Conservation (phyloP, 2,329 filamentous ascomycete species). For the Alternaria sp. region DNA sequence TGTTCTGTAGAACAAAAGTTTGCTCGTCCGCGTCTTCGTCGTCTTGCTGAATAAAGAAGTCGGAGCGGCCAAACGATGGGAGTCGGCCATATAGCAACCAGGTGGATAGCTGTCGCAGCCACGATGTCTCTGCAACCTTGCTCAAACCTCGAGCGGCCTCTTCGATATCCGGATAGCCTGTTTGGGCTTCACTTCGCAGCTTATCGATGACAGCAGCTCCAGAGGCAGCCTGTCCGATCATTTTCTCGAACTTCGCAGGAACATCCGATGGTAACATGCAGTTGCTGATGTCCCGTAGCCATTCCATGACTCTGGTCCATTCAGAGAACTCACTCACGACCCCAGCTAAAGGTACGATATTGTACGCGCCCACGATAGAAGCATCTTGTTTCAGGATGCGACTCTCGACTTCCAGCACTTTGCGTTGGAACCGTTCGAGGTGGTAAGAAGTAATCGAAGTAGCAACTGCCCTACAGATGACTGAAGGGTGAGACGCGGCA, state of each 20-base stretch:
- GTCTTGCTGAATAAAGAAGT: constrained; percentile 78
- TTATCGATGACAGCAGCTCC: constrained; percentile 81
- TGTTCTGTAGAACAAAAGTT: constrained; percentile 43
- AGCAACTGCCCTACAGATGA: constrained; percentile 87
- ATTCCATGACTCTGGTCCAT: constrained; percentile 85
- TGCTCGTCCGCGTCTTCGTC: constrained; percentile 46
- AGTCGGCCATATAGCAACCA: constrained; percentile 92
- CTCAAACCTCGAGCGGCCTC: constrained; percentile 76
- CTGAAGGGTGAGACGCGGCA: constrained; percentile 75
- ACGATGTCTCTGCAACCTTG: constrained; percentile 83
- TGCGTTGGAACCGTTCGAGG: constrained; percentile 80
- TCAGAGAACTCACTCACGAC: constrained; percentile 85
- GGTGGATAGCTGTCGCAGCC: constrained; percentile 87
- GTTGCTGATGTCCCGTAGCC: constrained; percentile 78
- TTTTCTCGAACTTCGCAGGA: constrained; percentile 21
- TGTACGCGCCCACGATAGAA: constrained; percentile 85
- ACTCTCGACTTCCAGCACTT: constrained; percentile 84
- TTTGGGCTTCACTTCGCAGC: constrained; percentile 78
- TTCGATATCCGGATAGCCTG: constrained; percentile 88
- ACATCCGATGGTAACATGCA: constrained; percentile 67
- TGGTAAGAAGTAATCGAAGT: constrained; percentile 79
- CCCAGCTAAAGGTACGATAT: constrained; percentile 89
- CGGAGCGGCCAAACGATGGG: constrained; percentile 77
- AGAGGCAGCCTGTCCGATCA: constrained; percentile 57
- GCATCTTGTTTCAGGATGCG: constrained; percentile 80